These are phyloP conservation scores for Scutellaria galericulata DNA, from an alignment of 257 asterid species.

Conservation along the genomic window DNA sequence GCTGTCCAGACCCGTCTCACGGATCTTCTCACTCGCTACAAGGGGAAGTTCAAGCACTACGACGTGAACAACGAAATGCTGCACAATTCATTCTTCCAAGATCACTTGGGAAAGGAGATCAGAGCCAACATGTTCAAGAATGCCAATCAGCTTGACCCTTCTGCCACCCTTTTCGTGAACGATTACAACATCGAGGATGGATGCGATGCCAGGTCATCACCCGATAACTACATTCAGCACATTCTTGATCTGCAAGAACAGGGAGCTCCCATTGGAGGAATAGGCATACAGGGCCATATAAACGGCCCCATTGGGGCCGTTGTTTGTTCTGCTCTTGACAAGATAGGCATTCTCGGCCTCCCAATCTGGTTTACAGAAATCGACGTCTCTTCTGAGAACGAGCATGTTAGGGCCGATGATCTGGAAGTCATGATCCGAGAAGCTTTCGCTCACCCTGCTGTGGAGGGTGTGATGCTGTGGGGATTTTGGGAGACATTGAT, in stretches of 20 bases:
- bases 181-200: slow-evolving; percentile 84
- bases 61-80: slow-evolving; percentile 91
- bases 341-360: slow-evolving; percentile 66
- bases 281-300: slow-evolving; percentile 85
- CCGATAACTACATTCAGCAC: slow-evolving; percentile 71
- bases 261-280: slow-evolving; percentile 81
- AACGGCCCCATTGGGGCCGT: slow-evolving; percentile 70
- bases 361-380: slow-evolving; percentile 87
- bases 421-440: slow-evolving; percentile 79
- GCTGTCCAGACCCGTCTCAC: slow-evolving; percentile 72
- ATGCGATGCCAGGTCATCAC: slow-evolving; percentile 58
- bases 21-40: slow-evolving; percentile 67
- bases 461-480: slow-evolving; percentile 78
- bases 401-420: slow-evolving; percentile 73
- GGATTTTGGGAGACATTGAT: slow-evolving; percentile 86
- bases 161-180: slow-evolving; percentile 64
- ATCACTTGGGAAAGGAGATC: slow-evolving; percentile 66
- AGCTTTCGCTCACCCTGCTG: slow-evolving; percentile 80
- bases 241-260: slow-evolving; percentile 67
- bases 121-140: slow-evolving; percentile 71
- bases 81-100: slow-evolving; percentile 81
- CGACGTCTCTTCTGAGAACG: slow-evolving; percentile 68
- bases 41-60: slow-evolving; percentile 75
- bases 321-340: slow-evolving; percentile 68
- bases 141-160: slow-evolving; percentile 63